These are phyloP conservation scores for Cryphonectria radicalis DNA, from an alignment of 2,329 filamentous ascomycete species.

Conservation along the genomic window DNA sequence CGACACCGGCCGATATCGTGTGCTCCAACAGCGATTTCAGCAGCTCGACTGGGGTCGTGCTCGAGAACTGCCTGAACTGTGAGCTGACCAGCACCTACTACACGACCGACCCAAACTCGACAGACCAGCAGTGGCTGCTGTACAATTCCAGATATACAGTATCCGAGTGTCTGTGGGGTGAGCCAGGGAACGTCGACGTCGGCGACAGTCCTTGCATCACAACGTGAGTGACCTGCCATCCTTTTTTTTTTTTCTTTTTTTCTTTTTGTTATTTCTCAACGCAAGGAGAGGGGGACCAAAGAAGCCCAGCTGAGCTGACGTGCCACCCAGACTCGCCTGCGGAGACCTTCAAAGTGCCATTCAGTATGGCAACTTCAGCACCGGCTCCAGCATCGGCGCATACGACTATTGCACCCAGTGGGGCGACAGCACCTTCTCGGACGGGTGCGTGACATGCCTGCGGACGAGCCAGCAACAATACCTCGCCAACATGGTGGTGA, in stretches of 20 bases:
- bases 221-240: conserved; percentile 43
- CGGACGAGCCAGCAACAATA: conserved; percentile 42
- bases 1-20: conserved; percentile 51
- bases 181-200: conserved; percentile 47
- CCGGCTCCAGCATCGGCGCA: conserved; percentile 45
- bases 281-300: not conserved
- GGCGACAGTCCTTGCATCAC: conserved; percentile 56
- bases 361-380: conserved; percentile 53
- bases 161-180: conserved; percentile 60
- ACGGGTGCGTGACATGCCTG: conserved; percentile 55
- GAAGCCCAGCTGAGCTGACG: conserved; percentile 33
- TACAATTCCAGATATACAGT: conserved; percentile 63
- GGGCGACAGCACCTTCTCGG: conserved; percentile 55
- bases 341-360: conserved; percentile 52
- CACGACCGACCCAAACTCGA: conserved; percentile 43
- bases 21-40: conserved; percentile 50
- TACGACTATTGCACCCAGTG: conserved; percentile 61
- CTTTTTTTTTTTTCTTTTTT: not conserved
- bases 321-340: conserved; percentile 53
- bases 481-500: conserved; percentile 58
- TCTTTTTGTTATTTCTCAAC: too few species aligned
- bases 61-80: conserved; percentile 56
- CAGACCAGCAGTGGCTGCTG: conserved; percentile 58
- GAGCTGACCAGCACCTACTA: conserved; percentile 54
- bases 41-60: conserved; percentile 51